These are phyloP conservation scores for Cornus florida DNA, from an alignment of 148 eudicot species.

Conservation along the genomic window DNA sequence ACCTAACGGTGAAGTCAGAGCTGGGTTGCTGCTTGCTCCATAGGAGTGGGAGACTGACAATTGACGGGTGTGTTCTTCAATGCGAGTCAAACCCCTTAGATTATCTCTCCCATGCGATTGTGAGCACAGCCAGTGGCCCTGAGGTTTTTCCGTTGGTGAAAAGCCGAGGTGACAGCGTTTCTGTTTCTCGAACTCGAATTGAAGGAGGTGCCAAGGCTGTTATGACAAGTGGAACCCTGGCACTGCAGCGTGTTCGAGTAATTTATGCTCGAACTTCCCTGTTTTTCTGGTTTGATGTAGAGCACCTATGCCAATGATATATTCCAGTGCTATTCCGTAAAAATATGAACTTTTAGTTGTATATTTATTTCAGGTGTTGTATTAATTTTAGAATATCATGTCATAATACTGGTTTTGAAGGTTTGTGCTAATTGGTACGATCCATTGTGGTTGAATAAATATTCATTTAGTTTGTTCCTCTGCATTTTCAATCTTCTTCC, in stretches of 20 bases:
- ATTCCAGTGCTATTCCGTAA: neutral
- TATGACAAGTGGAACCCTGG: conserved; percentile 71
- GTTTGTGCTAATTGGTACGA: too few species aligned
- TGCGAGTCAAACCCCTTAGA: conserved; percentile 89
- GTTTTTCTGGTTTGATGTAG: conserved; percentile 94
- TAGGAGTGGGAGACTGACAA: conserved; percentile 81
- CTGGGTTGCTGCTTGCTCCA: conserved; percentile 97
- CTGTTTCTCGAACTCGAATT: conserved; percentile 77
- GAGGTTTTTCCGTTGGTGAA: conserved; percentile 34
- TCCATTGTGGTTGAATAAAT: too few species aligned
- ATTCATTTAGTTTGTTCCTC: too few species aligned
- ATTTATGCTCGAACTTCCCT: conserved; percentile 75
- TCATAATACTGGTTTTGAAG: too few species aligned
- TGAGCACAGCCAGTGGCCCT: conserved; percentile 57
- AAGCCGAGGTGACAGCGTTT: conserved; percentile 62
- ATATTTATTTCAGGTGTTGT: neutral
- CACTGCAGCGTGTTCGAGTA: conserved; percentile 79
- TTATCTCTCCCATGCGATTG: conserved; percentile 87
- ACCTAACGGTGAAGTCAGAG: conserved; percentile 87
- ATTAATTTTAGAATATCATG: neutral
- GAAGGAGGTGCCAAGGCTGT: conserved; percentile 97
- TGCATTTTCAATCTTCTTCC: too few species aligned
- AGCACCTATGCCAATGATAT: conserved; percentile 30
- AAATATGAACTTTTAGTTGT: neutral
- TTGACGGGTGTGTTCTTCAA: conserved; percentile 84